These are phyloP conservation scores for Colletotrichum lentis DNA, from an alignment of 2,329 filamentous ascomycete genomes.

Conservation along the genomic window DNA sequence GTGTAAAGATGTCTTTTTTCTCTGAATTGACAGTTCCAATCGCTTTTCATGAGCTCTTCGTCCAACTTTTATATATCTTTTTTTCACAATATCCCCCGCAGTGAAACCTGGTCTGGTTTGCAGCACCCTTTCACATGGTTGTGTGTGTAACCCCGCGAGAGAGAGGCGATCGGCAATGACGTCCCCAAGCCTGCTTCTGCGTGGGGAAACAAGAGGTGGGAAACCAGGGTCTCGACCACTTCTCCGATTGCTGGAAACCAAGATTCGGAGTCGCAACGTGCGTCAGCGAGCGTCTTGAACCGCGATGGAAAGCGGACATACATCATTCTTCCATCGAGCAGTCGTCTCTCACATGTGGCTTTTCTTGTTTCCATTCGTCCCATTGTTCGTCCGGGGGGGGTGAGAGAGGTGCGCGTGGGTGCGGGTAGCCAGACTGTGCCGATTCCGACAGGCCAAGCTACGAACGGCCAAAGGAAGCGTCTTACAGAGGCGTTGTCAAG, in stretches of 20 bases:
- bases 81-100: background rate
- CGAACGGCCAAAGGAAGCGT: background rate
- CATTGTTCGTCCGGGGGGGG: background rate
- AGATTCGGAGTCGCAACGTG: conserved; percentile 2
- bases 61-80: conserved; percentile 23
- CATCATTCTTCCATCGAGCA: background rate
- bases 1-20: background rate
- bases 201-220: conserved; percentile 8
- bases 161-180: conserved; percentile 33
- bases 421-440: background rate
- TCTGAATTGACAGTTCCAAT: background rate
- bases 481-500: background rate
- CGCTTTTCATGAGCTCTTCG: too few relatives aligned
- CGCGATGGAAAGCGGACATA: background rate
- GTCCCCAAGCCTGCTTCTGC: conserved; percentile 22
- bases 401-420: too few relatives aligned
- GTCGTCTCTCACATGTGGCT: background rate
- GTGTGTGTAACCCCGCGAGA: conserved; percentile 3
- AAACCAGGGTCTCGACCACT: conserved; percentile 30
- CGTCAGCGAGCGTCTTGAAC: conserved; percentile 23
- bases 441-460: background rate
- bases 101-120: conserved; percentile 23
- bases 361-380: background rate
- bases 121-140: background rate
- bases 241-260: background rate